Evolutionary conservation across 768 basidiomycete genomes (phyloP).

Genomic region (Megacollybia marginata): DNA sequence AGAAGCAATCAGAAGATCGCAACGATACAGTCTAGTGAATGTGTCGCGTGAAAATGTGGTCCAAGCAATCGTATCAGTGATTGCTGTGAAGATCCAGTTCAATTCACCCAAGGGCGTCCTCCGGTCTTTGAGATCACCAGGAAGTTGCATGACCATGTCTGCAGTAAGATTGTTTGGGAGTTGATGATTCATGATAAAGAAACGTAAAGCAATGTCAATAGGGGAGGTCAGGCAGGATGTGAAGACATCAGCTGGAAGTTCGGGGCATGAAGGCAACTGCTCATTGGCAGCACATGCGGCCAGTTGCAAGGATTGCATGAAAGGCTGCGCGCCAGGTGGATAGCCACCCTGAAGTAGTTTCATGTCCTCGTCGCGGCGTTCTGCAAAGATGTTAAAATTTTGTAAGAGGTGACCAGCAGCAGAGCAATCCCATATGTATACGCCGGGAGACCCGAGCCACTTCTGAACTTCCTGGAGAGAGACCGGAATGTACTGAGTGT

Average conservation of each 20-base stretch:
- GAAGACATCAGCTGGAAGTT: conserved; percentile 95
- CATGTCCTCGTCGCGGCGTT: conserved; percentile 65
- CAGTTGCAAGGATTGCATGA: conserved; percentile 86
- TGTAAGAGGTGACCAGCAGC: conserved; percentile 90
- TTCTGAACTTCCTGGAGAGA: conserved; percentile 88
- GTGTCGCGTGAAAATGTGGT: conserved; percentile 90
- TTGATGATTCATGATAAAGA: conserved; percentile 86
- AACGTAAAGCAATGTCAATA: conserved; percentile 94
- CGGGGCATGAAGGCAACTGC: conserved; percentile 88
- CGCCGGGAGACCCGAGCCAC: conserved; percentile 91
- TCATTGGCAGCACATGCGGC: conserved; percentile 92
- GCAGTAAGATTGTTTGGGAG: conserved; percentile 73
- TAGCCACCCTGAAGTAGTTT: conserved; percentile 52
- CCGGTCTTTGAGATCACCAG: conserved; percentile 94
- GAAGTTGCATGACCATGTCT: conserved; percentile 92
- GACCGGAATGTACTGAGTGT: conserved; percentile 98
- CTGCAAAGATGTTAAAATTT: conserved; percentile 81
- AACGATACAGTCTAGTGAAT: conserved; percentile 90
- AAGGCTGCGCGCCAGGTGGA: conserved; percentile 56
- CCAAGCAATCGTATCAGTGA: conserved; percentile 99
- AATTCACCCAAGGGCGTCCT: conserved; percentile 95
- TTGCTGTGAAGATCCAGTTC: conserved; percentile 99
- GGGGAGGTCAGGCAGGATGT: conserved; percentile 97
- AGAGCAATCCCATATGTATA: conserved; percentile 99
- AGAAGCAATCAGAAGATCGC: conserved; percentile 92